Conservation (phyloP, 805 yeast genomes). For the Grigorovia humatica region DNA sequence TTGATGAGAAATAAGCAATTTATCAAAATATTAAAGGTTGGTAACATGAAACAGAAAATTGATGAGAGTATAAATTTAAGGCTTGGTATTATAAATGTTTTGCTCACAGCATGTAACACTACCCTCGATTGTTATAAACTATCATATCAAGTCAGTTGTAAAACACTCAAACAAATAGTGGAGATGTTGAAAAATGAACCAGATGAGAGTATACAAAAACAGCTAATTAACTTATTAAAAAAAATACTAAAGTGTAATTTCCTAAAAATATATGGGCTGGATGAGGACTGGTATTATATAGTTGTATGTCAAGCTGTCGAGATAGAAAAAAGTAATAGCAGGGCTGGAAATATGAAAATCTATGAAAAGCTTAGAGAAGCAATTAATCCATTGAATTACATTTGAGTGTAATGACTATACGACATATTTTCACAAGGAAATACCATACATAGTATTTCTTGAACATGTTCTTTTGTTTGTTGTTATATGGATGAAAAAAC, state of each 20-base stretch:
- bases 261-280: neutral
- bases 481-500: too few species aligned
- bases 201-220: neutral
- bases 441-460: too few species aligned
- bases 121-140: neutral
- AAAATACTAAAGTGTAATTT: neutral
- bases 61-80: constrained; percentile 19
- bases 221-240: neutral
- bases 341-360: neutral
- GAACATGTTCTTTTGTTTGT: too few species aligned
- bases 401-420: neutral
- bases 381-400: neutral
- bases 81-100: constrained; percentile 9
- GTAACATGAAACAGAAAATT: constrained; percentile 25
- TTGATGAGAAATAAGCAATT: constrained; percentile 19
- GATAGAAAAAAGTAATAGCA: neutral
- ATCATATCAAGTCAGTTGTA: neutral
- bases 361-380: neutral
- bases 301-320: neutral
- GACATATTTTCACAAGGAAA: too few species aligned
- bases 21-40: constrained; percentile 21
- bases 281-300: neutral
- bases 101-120: constrained; percentile 5
- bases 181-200: neutral
- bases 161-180: neutral